phyloP scores from a whole-genome alignment of 2,329 filamentous ascomycete species.

The Xylariomycetidae sp. region DNA sequence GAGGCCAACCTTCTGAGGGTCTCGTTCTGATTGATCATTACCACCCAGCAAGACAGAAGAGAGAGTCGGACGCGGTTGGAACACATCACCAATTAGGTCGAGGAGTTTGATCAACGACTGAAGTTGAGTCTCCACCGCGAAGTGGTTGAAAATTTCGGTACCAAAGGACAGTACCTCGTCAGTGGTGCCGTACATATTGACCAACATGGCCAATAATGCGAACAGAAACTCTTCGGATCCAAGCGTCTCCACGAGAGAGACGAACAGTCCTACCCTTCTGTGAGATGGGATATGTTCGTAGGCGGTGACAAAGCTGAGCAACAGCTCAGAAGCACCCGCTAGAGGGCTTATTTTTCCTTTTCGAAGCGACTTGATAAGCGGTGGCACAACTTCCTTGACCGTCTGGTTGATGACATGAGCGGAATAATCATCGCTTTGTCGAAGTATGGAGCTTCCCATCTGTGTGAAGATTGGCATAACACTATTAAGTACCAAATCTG shows the following conservation, averaged over 20 bases:
- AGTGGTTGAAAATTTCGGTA: conserved; percentile 66
- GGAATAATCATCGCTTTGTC: conserved; percentile 94
- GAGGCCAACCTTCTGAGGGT: conserved; percentile 47
- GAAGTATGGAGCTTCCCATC: conserved; percentile 86
- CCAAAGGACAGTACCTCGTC: conserved; percentile 72
- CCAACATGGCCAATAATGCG: conserved; percentile 80
- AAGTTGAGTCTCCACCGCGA: conserved; percentile 71
- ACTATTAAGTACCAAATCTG: conserved; percentile 88
- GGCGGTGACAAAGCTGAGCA: conserved; percentile 93
- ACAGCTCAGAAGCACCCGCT: conserved; percentile 77
- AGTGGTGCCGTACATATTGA: conserved; percentile 81
- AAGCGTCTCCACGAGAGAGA: conserved; percentile 78
- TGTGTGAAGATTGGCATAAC: conserved; percentile 99
- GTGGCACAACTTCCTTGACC: conserved; percentile 89
- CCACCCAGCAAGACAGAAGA: conserved; percentile 67
- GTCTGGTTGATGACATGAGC: conserved; percentile 94
- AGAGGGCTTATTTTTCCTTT: conserved; percentile 75
- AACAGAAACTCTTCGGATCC: conserved; percentile 85
- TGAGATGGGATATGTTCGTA: conserved; percentile 94
- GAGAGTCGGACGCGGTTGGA: conserved; percentile 68
- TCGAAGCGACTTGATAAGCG: conserved; percentile 78
- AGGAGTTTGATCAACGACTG: conserved; percentile 74
- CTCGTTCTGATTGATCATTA: conserved; percentile 41
- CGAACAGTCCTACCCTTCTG: conserved; percentile 75
- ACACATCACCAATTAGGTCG: conserved; percentile 68